Conservation (phyloP, 2,329 filamentous ascomycete species). For the Penicillium sp. region DNA sequence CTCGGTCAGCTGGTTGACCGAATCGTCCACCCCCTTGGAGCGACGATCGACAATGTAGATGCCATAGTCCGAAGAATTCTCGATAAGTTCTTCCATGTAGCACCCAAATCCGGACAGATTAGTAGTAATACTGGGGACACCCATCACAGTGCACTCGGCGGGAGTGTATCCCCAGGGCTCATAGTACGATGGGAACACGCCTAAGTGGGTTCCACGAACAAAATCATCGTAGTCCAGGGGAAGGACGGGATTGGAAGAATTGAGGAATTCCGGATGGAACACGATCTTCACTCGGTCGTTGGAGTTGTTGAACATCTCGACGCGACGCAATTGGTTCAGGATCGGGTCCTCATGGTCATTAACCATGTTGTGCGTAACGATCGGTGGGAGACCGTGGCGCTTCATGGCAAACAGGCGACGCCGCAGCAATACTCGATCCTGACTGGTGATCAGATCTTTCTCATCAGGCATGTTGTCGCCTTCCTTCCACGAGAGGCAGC, state of each 20-base stretch:
- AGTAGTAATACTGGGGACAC: slow-evolving; percentile 94
- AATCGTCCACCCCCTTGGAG: slow-evolving; percentile 93
- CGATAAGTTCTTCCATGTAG: slow-evolving; percentile 99
- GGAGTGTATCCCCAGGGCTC: slow-evolving; percentile 99
- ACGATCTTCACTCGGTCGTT: slow-evolving; percentile 93
- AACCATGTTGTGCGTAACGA: slow-evolving; percentile 98
- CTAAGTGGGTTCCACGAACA: slow-evolving; percentile 90
- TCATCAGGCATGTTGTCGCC: slow-evolving; percentile 90
- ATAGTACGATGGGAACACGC: slow-evolving; percentile 96
- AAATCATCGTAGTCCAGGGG: slow-evolving; percentile 98
- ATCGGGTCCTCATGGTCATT: slow-evolving; percentile 92
- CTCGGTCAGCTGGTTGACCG: slow-evolving; percentile 86
- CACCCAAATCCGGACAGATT: slow-evolving; percentile 97
- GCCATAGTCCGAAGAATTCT: slow-evolving; percentile 95
- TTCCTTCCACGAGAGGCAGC: slow-evolving; percentile 91
- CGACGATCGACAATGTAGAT: slow-evolving; percentile 98
- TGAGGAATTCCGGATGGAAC: slow-evolving; percentile 97
- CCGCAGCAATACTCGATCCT: slow-evolving; percentile 87
- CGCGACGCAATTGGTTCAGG: slow-evolving; percentile 88
- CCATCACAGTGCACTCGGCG: slow-evolving; percentile 98
- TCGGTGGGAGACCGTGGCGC: slow-evolving; percentile 78
- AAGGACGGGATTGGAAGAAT: slow-evolving; percentile 88
- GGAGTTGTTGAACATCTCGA: slow-evolving; percentile 95
- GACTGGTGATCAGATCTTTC: slow-evolving; percentile 86
- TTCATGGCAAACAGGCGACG: slow-evolving; percentile 96